Evolutionary conservation across 2,329 filamentous ascomycete genomes (phyloP), one percentile per base, ranked within the genome.

Genomic region (Curvularia lunata): DNA sequence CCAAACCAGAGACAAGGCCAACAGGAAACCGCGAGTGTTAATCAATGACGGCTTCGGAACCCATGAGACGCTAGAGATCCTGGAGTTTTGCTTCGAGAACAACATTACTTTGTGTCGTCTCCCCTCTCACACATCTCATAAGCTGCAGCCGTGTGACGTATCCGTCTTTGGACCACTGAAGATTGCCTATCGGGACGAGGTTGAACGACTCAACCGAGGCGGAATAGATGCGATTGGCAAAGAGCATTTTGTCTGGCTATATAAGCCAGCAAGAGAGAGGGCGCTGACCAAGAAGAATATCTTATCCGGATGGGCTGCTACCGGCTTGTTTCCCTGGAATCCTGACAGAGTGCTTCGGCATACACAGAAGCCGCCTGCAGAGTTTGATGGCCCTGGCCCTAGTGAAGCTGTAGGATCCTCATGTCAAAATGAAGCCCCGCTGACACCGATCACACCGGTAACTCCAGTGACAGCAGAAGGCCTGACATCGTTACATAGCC

Each of bases 231-330:
- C 27, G 12, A 19, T 65, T n/a, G 48, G 60, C 30, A 63, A 66
- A 37, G 53, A 59, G 55, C 63, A 66, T 51, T 59, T 68, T 8
- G 56, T 56, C 7, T 62, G 21, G 21, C 61, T 71, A 0, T 73
- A 69, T 43, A 66, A 49, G 27, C 65, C 58, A 52, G 68, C 69
- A 48, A 59, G 67, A 40, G 48, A 60, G 27, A 61, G 13, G 42
- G 71, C 66, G 13, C 53, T 73, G 6, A 73, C 65, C 2, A 23
- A 25, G 23, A 70, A 59, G 59, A 77, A 76, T 54, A 75, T 76
- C 51, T 60, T 43, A 9, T 48, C 67, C 21, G 70, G 59, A 2
- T 75, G 46, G 60, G 59, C 65, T 48, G 68, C 59, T 25, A 62
- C 56, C 50, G 65, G 71, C 34, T 56, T 73, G 27, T 68, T 63